Base-by-base conservation (phyloP, 2,329 filamentous ascomycete genomes). In the Teratosphaeria destructans region DNA sequence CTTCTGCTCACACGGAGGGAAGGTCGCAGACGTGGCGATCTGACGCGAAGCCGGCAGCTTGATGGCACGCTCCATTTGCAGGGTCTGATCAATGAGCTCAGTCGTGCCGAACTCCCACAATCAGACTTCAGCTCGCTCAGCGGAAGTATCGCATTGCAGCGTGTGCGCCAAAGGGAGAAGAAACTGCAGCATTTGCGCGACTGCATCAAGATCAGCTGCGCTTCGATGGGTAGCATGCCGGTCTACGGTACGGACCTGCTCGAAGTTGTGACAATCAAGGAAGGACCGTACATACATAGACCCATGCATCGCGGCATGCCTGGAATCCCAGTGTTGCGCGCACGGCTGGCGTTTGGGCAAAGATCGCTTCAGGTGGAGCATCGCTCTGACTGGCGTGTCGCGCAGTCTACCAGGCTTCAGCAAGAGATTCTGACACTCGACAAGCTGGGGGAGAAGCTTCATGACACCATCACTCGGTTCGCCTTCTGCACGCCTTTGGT, bases 401-500 rank as follows among this genome's bases (percentile, higher is more conserved):
- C 63, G 27, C 56, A 63, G 34, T 63, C 56, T 26, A 67, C 64
- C 2, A 54, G 49, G 4, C 59, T 71, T 10, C 68, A 72, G 56
- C 60, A 59, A 35, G 67, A 68, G 53, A 52, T 70, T n/a, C 84
- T 86, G 19, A 90, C 86, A 0, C 73, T 95, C 0, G 82, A 87
- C 49, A 82, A 90, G 67, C 86, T 91, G 27, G 86, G 91, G 1
- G 81, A 85, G 57, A 79, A 80, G 14, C 80, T 95, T 74, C 86
- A 93, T 67, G 85, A 84, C 0, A 85, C 82, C 2, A 86, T 99
- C 57, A 85, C 88, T 63, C 90, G 93, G 70, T 99, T 96, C 68
- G 90, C 89, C 0, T 99, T 93, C 67, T 85, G 96, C 37, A 97
- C 94, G 0, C 94, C 94, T 2, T 86, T 90, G 1, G 93, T 90